A percentile compares a stretch with the other conserved stretches of the same genome.
Conservation (phyloP, 164 flowering plant species). For the Vitis riparia region DNA sequence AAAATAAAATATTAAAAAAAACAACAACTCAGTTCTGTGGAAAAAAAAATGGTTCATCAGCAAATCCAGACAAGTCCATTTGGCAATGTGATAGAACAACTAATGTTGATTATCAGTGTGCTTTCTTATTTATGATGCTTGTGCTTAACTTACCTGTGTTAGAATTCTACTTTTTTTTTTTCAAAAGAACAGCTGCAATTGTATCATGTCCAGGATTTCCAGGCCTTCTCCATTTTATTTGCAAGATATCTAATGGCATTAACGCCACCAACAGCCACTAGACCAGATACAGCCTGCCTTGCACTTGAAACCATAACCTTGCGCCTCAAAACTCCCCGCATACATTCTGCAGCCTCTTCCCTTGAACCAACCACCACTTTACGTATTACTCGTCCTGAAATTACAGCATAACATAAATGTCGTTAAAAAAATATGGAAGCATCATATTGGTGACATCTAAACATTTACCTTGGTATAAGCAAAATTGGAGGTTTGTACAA, state of each 20-base stretch:
- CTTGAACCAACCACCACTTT: slow-evolving; percentile 51
- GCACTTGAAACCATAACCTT: slow-evolving; percentile 82
- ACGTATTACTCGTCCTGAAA: slow-evolving; percentile 40
- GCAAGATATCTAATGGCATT: slow-evolving; percentile 62
- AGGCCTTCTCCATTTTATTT: slow-evolving; percentile 71
- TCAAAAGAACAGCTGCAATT: neutral
- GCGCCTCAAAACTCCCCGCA: slow-evolving; percentile 61
- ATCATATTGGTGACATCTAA: no score
- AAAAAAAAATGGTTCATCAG: no score
- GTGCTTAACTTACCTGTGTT: no score
- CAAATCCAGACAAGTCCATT: no score
- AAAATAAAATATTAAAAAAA: no score
- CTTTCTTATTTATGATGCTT: no score
- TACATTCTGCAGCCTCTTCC: slow-evolving; percentile 63
- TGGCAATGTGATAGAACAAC: no score
- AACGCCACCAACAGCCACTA: slow-evolving; percentile 66
- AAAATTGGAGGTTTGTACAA: no score
- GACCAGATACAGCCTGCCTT: slow-evolving; percentile 87
- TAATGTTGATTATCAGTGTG: no score
- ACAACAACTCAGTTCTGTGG: no score
- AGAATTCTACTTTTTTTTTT: neutral
- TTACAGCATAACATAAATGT: neutral
- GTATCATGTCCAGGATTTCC: slow-evolving; percentile 62
- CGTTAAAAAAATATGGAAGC: neutral
- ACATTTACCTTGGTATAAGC: no score